Evolutionary conservation across 805 yeast species (phyloP), one percentile per base, ranked within the genome.

Genomic region (Ogataea methanolica): DNA sequence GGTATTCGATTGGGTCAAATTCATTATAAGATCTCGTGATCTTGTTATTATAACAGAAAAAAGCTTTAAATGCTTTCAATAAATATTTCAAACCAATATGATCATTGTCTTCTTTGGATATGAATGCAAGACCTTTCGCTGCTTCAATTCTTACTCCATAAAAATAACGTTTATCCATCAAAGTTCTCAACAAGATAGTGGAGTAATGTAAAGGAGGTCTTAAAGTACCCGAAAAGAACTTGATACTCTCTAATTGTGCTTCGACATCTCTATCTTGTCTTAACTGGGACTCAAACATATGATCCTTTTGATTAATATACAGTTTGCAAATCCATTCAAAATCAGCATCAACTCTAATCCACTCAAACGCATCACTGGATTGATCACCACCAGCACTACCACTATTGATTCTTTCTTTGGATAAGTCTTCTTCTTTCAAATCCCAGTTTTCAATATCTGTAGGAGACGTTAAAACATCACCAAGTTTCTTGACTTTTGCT

Each of bases 281-380:
- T 31, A 94, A 69, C 60, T 94, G 99, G 0, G 98, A 88, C 1
- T 89, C 87, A 62, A 79, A 94, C 97, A 94, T 94, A 60, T 89
- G 86, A 58, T 90, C 97, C 0, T 96, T 96, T 66, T 91, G 97
- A 56, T 83, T 88, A 33, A 94, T 80, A 49, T 81, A 75, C 21
- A 88, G 72, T 54, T 79, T 80, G 50, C 96, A 88, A 43, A 94
- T 85, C 99, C 99, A 94, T 64, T 94, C 99, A 59, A 85, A 87
- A 64, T 94, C 99, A 0, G 97, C 91, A 68, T 94, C 99, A n/a
- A 92, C 88, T 57, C 99, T 75, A 36, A 94, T 75, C 99, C 99
- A 94, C 59, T 94, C 99, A 66, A 90, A 94, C 0, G 97, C 97
- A 58, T 92, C 97, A 57, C 80, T 36, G 3, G 36, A 19, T 16